These are phyloP conservation scores for Buxus sempervirens DNA, from an alignment of 164 flowering plant species.

Conservation along the genomic window DNA sequence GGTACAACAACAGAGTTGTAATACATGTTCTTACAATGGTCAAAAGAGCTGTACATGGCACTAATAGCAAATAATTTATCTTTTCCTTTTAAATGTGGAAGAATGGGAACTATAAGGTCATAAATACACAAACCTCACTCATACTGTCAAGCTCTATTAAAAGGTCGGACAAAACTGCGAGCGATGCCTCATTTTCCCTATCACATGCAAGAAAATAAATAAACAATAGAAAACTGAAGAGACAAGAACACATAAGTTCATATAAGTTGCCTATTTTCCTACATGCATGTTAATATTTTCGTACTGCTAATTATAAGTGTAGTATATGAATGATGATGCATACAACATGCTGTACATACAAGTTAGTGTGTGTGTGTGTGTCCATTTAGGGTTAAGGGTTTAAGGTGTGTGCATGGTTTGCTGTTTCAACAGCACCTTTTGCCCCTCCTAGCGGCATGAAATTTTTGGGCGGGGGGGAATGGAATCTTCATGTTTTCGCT, in stretches of 20 bases:
- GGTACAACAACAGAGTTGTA: background rate
- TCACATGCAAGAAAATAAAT: slow-evolving; percentile 4
- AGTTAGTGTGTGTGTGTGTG: too few species aligned
- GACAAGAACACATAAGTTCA: background rate
- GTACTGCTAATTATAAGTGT: too few species aligned
- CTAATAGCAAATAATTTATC: background rate
- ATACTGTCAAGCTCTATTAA: slow-evolving; percentile 87
- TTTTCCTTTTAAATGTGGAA: background rate
- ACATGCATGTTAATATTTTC: too few species aligned
- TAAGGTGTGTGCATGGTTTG: too few species aligned
- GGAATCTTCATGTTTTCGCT: too few species aligned
- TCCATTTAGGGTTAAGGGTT: too few species aligned
- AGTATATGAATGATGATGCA: too few species aligned
- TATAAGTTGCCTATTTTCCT: too few species aligned
- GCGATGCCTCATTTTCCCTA: slow-evolving; percentile 99
- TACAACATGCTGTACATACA: too few species aligned
- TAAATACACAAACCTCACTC: slow-evolving; percentile 61
- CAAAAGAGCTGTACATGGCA: background rate
- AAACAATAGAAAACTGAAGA: background rate
- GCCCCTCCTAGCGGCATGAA: too few species aligned
- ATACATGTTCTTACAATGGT: background rate
- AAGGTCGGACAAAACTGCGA: slow-evolving; percentile 91
- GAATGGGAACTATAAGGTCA: background rate
- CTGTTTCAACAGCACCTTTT: too few species aligned
- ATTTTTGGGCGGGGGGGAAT: too few species aligned